These are phyloP conservation scores for Hygrophila difformis DNA, from an alignment of 257 asterid species.

Conservation along the genomic window DNA sequence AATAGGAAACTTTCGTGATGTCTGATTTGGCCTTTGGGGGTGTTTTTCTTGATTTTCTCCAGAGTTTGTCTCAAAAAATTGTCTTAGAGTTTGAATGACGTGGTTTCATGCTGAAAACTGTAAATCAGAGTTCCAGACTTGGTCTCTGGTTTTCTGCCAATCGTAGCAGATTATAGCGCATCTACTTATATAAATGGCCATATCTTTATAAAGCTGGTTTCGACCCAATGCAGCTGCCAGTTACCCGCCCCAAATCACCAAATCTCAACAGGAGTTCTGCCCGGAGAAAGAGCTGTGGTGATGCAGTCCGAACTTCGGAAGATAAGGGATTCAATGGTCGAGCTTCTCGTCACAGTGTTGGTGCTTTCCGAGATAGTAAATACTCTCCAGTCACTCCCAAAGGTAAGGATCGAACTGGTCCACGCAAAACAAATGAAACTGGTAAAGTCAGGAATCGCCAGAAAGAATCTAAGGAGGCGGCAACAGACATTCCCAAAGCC, in stretches of 20 bases:
- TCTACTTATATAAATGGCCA: background rate
- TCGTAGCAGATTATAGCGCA: too few relatives aligned
- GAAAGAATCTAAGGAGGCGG: conserved; percentile 25
- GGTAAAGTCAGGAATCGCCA: conserved; percentile 11
- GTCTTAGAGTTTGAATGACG: too few relatives aligned
- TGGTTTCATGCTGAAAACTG: too few relatives aligned
- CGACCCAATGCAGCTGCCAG: conserved; percentile 58
- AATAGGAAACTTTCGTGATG: background rate
- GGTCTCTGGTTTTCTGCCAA: too few relatives aligned
- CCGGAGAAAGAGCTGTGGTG: conserved; percentile 75
- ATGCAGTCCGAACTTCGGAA: conserved; percentile 38
- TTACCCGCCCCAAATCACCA: conserved; percentile 95
- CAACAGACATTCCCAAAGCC: conserved; percentile 14
- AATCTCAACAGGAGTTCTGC: conserved; percentile 32
- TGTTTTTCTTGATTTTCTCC: too few relatives aligned
- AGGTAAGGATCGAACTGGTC: conserved; percentile 31
- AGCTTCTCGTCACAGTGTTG: conserved; percentile 45
- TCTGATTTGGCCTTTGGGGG: too few relatives aligned
- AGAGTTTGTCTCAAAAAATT: too few relatives aligned
- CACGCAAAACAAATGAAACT: conserved; percentile 24
- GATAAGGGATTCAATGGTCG: conserved; percentile 27
- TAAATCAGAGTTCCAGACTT: too few relatives aligned
- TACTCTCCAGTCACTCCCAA: conserved; percentile 33
- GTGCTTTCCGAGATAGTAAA: conserved; percentile 30
- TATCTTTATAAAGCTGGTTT: conserved; percentile 13